Percentiles rank a stretch among this genome's conserved stretches.
phyloP scores from a whole-genome alignment of 2,329 filamentous ascomycete species.

The Pseudonectria buxi region DNA sequence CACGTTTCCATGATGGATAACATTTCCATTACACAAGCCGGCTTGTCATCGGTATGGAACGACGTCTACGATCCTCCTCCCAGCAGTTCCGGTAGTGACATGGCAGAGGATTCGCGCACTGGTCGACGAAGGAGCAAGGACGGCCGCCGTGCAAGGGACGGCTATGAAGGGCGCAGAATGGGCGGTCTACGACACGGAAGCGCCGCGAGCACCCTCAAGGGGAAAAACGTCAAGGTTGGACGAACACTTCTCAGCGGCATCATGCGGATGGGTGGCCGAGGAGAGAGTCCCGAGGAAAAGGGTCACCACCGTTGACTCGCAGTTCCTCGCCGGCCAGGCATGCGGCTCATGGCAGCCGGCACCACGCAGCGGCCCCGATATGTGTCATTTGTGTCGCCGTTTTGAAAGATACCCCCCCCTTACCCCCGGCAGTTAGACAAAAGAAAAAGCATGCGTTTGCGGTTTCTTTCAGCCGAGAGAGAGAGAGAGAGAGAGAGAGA shows the following conservation, averaged over 20 bases:
- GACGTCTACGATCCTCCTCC: constrained; percentile 32
- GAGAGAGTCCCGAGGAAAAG: constrained; percentile 35
- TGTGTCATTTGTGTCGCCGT: no score
- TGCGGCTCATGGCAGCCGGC: constrained; percentile 1
- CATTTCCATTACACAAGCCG: constrained; percentile 23
- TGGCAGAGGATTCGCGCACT: constrained; percentile 17
- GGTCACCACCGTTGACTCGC: no score
- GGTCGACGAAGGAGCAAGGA: constrained; percentile 27
- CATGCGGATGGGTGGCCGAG: constrained; percentile 36
- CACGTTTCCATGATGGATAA: constrained; percentile 33
- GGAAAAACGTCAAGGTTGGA: constrained; percentile 34
- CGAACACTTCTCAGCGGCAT: constrained; percentile 38
- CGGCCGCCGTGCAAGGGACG: constrained; percentile 22
- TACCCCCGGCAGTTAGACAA: no score
- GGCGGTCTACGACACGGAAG: constrained; percentile 23
- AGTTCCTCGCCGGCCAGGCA: no score
- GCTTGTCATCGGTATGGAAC: constrained; percentile 20
- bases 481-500: no score
- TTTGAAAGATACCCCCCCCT: no score
- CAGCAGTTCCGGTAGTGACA: constrained; percentile 47
- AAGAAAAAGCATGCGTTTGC: no score
- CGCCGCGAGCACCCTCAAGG: constrained; percentile 26
- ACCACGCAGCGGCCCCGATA: not conserved
- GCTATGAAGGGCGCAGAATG: constrained; percentile 20
- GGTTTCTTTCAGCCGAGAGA: no score